phyloP scores from a whole-genome alignment of 1,284 basidiomycete species.

The Moesziomyces antarcticus region DNA sequence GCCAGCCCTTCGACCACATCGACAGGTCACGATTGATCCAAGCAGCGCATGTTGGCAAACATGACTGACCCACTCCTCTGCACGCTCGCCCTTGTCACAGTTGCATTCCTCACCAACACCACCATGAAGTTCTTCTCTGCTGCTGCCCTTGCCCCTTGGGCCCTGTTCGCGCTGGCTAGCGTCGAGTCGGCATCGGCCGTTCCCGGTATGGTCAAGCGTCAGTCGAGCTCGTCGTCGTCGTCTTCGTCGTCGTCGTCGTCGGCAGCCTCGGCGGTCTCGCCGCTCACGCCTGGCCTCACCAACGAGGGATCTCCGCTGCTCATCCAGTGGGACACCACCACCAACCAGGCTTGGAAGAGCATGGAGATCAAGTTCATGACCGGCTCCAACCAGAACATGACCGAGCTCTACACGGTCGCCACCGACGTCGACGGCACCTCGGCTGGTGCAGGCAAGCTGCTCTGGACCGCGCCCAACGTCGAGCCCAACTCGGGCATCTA shows the following conservation, averaged over 20 bases:
- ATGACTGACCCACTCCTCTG: background rate
- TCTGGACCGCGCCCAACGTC: constrained; percentile 80
- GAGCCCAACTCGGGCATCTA: constrained; percentile 69
- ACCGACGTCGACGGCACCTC: constrained; percentile 75
- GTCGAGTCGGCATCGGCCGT: constrained; percentile 21
- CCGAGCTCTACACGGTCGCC: constrained; percentile 75
- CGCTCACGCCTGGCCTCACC: constrained; percentile 34
- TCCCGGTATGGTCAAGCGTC: constrained; percentile 21
- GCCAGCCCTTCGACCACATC: too few relatives aligned
- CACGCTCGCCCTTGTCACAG: background rate
- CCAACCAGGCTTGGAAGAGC: constrained; percentile 68
- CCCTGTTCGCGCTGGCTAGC: constrained; percentile 34
- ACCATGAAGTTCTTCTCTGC: constrained; percentile 46
- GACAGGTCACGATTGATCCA: too few relatives aligned
- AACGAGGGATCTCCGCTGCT: constrained; percentile 34
- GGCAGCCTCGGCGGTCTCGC: constrained; percentile 10
- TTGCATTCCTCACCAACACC: constrained; percentile 1
- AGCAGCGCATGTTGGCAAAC: too few relatives aligned
- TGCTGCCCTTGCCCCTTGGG: constrained; percentile 25
- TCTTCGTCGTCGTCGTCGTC: constrained; percentile 10
- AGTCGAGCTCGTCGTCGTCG: constrained; percentile 19
- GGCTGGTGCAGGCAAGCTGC: constrained; percentile 69
- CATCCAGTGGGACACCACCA: constrained; percentile 47
- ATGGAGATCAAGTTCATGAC: constrained; percentile 74
- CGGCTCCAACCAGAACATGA: constrained; percentile 79